Percentiles rank a stretch among this genome's conserved stretches.
phyloP scores from a whole-genome alignment of 164 flowering plant species.

The Vitis amurensis region DNA sequence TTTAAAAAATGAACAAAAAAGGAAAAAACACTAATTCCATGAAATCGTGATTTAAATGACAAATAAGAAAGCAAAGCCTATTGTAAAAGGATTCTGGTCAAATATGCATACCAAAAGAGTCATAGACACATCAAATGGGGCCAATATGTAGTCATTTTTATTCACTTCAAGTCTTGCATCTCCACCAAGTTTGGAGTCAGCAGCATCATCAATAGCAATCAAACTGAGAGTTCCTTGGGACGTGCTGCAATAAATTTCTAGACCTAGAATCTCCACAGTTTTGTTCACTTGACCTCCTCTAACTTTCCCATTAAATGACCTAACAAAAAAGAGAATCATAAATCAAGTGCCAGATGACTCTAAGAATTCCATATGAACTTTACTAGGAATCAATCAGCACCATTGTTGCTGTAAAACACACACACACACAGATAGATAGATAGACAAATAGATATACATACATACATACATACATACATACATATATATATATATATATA shows the following conservation, averaged over 20 bases:
- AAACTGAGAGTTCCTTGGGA: slow-evolving; percentile 22
- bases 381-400: no score
- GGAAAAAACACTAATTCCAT: no score
- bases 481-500: no score
- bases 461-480: no score
- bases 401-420: no score
- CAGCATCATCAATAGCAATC: slow-evolving; percentile 18
- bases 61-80: not conserved
- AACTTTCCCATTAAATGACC: slow-evolving; percentile 41
- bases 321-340: slow-evolving; percentile 18
- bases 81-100: not conserved
- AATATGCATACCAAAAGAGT: slow-evolving; percentile 65
- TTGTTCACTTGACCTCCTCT: slow-evolving; percentile 67
- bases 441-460: no score
- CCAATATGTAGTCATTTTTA: slow-evolving; percentile 41
- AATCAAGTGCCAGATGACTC: not conserved
- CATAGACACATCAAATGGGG: slow-evolving; percentile 59
- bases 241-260: slow-evolving; percentile 65
- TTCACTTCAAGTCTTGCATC: slow-evolving; percentile 24
- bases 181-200: slow-evolving; percentile 16
- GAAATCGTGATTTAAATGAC: not conserved
- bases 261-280: slow-evolving; percentile 53
- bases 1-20: no score
- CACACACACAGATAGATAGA: no score
- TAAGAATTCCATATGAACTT: not conserved